phyloP scores from a whole-genome alignment of 2,329 filamentous ascomycete species.

The Fusarium haematococcum region DNA sequence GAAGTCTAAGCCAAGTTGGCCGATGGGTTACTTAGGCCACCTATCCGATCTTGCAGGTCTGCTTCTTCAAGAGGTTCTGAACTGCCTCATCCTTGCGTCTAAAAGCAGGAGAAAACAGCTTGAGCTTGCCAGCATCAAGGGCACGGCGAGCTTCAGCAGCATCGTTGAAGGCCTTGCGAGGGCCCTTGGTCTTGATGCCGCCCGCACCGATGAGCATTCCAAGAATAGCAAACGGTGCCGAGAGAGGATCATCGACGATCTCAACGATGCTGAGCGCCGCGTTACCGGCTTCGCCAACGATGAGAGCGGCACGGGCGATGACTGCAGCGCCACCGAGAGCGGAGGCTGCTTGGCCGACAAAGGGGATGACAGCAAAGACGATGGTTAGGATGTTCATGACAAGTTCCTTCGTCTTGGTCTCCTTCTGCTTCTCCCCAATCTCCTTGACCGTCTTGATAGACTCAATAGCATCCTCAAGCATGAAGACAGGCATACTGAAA shows the following conservation, averaged over 20 bases:
- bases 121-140: neutral
- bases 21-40: neutral
- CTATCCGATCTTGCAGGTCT: neutral
- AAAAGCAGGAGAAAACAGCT: neutral
- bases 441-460: constrained; percentile 41
- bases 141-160: neutral
- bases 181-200: neutral
- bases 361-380: neutral
- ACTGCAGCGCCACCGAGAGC: neutral
- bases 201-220: constrained; percentile 28
- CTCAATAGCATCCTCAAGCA: constrained; percentile 41
- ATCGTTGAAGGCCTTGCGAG: neutral
- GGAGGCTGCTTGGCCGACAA: neutral
- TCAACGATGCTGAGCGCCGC: constrained; percentile 37
- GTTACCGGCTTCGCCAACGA: constrained; percentile 38
- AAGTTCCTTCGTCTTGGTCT: constrained; percentile 37
- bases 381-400: constrained; percentile 49
- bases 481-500: constrained; percentile 4
- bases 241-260: constrained; percentile 38
- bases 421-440: constrained; percentile 38
- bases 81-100: neutral
- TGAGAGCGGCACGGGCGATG: constrained; percentile 21
- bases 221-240: constrained; percentile 44
- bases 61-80: neutral
- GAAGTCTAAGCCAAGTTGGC: neutral